Base-by-base conservation (phyloP, 768 basidiomycete species). In the Pholiota molesta region DNA sequence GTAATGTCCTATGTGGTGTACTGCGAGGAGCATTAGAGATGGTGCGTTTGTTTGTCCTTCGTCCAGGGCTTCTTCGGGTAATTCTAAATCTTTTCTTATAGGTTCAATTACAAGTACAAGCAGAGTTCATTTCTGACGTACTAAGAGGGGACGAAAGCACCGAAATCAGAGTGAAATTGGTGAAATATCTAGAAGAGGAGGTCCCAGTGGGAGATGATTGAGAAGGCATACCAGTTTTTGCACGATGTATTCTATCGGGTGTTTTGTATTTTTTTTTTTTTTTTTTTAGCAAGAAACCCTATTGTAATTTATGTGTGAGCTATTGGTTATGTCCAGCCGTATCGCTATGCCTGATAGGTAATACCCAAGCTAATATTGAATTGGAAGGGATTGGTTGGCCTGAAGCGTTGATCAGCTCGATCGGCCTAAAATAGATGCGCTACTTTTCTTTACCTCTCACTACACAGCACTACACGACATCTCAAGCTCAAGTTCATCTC, bases 61-160 rank as follows among this genome's bases (percentile, higher is more conserved):
- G 33, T n/a, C 16, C 8, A n/a, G 13, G 51, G 37, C n/a, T 31
- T 13, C 14, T 47, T 55, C 10, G 11, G 29, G 35, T 56, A 9
- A 65, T 70, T 52, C 63, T 52, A 53, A 52, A 66, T 52, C 51
- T 62, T 13, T 11, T 26, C 16, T 29, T 23, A 14, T 60, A 98
- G 97, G 89, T 98, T 29, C 97, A 99, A 74, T 91, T 98, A 85
- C 96, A 97, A 73, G 95, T 96, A 19, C 91, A 95, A 62, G 90
- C 86, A 11, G 86, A 87, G 47, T 98, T 99, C 74, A 70, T 97
- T 21, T 94, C 94, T 2, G 97, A 99, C 70, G 88, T 90, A 5
- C 80, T 99, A 65, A 82, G 94, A 62, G 97, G 97, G 3, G 97
- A 98, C 70, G 97, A 98, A 70, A 87, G 79, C 65, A 99, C 97